Conservation (phyloP, 352 stramenopile species). For the Globisporangium carolinianum region DNA sequence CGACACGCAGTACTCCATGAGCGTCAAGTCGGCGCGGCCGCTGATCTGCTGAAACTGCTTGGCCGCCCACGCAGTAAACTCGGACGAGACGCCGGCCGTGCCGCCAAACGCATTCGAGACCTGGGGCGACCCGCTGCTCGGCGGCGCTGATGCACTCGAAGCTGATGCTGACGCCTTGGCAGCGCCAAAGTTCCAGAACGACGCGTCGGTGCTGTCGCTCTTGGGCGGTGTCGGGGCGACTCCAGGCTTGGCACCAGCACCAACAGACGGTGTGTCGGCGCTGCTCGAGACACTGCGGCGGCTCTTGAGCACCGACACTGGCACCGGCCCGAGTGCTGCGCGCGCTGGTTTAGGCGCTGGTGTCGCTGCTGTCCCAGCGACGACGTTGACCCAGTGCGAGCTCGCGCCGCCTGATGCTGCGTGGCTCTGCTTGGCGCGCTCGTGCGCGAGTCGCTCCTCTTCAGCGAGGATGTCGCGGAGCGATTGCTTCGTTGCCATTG, state of each 20-base stretch:
- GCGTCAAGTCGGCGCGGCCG: constrained; percentile 70
- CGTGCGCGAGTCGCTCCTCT: constrained; percentile 69
- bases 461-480: constrained; percentile 79
- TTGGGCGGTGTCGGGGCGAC: constrained; percentile 29
- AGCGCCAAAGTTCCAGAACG: constrained; percentile 83
- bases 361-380: constrained; percentile 55
- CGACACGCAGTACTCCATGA: constrained; percentile 93
- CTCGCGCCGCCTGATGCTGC: constrained; percentile 15
- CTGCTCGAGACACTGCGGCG: constrained; percentile 47
- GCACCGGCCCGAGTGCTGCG: constrained; percentile 50
- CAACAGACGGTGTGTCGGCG: constrained; percentile 7
- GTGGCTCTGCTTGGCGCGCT: constrained; percentile 48
- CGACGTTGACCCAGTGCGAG: constrained; percentile 84
- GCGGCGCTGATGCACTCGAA: constrained; percentile 13
- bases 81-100: constrained; percentile 37
- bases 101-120: constrained; percentile 45
- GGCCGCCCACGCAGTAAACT: constrained; percentile 74
- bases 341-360: constrained; percentile 46
- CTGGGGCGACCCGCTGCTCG: constrained; percentile 1
- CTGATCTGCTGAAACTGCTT: constrained; percentile 81
- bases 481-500: constrained; percentile 31
- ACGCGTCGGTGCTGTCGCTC: constrained; percentile 45
- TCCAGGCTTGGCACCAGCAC: not conserved
- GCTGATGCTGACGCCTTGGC: constrained; percentile 9
- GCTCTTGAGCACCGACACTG: constrained; percentile 78